Conservation (phyloP, 2,329 filamentous ascomycete genomes). For the Penicillium crustosum region DNA sequence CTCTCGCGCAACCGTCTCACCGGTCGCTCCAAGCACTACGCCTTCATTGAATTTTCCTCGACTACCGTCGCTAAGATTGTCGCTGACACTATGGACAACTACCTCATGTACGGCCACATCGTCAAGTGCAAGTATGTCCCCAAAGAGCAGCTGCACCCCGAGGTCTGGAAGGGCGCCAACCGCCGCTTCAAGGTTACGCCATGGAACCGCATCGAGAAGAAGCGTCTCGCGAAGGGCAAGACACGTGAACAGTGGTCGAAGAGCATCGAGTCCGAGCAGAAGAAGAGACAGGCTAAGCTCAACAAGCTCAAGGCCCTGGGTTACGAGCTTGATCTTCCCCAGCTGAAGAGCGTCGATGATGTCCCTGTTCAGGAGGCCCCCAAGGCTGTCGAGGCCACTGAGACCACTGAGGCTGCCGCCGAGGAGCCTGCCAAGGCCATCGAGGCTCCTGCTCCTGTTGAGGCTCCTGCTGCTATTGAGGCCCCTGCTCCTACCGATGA, state of each 20-base stretch:
- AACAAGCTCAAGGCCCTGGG: slow-evolving; percentile 76
- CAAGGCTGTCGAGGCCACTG: slow-evolving; percentile 34
- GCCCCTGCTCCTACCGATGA: slow-evolving; percentile 30
- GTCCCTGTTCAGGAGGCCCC: slow-evolving; percentile 47
- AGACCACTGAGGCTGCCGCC: slow-evolving; percentile 16
- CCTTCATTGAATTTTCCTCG: slow-evolving; percentile 83
- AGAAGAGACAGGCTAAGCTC: slow-evolving; percentile 66
- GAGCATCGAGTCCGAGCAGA: slow-evolving; percentile 71
- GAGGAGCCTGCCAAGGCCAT: slow-evolving; percentile 27
- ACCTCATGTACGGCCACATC: slow-evolving; percentile 91
- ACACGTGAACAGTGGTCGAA: slow-evolving; percentile 76
- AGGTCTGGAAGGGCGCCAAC: slow-evolving; percentile 88
- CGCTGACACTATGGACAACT: slow-evolving; percentile 95
- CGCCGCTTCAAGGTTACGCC: slow-evolving; percentile 85
- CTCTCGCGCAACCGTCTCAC: slow-evolving; percentile 91
- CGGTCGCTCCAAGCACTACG: slow-evolving; percentile 87
- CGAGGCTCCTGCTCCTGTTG: background rate
- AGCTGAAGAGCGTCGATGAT: slow-evolving; percentile 63
- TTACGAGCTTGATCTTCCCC: slow-evolving; percentile 77
- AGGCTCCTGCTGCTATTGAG: slow-evolving; percentile 20
- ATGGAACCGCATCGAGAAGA: slow-evolving; percentile 80
- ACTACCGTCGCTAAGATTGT: slow-evolving; percentile 85
- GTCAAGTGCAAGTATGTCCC: slow-evolving; percentile 82
- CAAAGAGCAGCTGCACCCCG: slow-evolving; percentile 71
- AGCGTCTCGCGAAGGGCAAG: slow-evolving; percentile 69